Evolutionary conservation across 192 early-diverging fungal genomes (phyloP).

Genomic region (Coemansia sp.): DNA sequence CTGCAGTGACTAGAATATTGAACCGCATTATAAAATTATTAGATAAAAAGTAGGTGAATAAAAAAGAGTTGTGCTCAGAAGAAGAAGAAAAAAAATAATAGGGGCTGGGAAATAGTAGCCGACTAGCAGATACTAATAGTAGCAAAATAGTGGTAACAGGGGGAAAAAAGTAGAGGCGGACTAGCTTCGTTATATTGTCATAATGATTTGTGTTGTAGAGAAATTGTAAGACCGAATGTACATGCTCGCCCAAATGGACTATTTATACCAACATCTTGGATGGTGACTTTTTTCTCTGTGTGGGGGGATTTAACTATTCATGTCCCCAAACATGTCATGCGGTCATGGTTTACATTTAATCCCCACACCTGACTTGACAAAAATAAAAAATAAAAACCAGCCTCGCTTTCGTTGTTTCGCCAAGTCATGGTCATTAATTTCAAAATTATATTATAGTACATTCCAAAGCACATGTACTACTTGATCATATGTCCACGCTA

Average conservation of each 20-base stretch:
- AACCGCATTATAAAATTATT: conserved; percentile 23
- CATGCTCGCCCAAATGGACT: background rate
- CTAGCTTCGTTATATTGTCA: background rate
- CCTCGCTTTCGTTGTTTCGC: background rate
- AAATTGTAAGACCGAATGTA: background rate
- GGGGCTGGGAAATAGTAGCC: background rate
- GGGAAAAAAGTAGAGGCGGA: background rate
- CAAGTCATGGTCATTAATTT: background rate
- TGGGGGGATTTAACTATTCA: background rate
- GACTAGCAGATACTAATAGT: background rate
- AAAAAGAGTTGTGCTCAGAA: background rate
- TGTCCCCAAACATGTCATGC: background rate
- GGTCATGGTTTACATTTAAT: background rate
- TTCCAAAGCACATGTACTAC: background rate
- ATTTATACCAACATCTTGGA: background rate
- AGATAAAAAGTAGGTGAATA: background rate
- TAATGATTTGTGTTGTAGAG: background rate
- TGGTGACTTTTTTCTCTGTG: background rate
- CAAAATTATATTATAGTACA: background rate
- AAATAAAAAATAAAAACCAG: background rate
- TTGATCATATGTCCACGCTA: background rate
- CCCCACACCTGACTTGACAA: background rate
- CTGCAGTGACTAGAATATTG: conserved; percentile 24
- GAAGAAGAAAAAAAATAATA: background rate
- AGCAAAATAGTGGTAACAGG: conserved; percentile 6